Evolutionary conservation across 176 grass and related monocot species (phyloP), one percentile per base, ranked within the genome.

Genomic region (Cenchrus fungigraminus): DNA sequence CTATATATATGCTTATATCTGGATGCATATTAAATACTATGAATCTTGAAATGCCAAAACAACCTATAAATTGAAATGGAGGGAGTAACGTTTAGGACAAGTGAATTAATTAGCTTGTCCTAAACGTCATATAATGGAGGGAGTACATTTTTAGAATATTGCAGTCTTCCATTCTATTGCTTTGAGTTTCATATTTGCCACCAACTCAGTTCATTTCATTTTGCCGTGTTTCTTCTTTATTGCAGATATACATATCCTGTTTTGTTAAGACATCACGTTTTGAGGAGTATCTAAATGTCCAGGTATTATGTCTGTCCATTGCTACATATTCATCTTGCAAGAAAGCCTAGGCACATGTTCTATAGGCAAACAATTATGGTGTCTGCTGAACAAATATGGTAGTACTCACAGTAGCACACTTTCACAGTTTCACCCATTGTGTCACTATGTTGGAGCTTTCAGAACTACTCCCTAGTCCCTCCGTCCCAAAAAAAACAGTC

Each of bases 231-330:
- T 69, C 32, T 68, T 94, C 76, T 85, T 54, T 16, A 13, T 54
- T 54, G 52, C 52, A 99, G 97, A 89, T 96, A 85, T 89, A 92
- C 8, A 37, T 99, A 79, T 99, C 97, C 74, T 99, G 94, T 65
- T 99, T 99, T 78, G 97, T 99, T 65, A 99, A 96, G 84, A 99
- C 97, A 46, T 92, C 94, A 45, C 97, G 86, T 90, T 89, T 92
- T 77, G 97, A 99, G 79, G 97, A 99, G 82, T 99, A 77, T 74
- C 86, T 99, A 0, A 94, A 91, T 92, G 97, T 99, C 61, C 92
- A 99, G 93, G 97, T 99, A 86, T 73, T 73, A 9, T 71, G 70
- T 42, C 40, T 62, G 46, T 83, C 64, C 47, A 19, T 56, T 47
- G 40, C 49, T 71, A 68, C 77, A 81, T 80, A 65, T 76, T 72